Percentiles rank a stretch among this genome's conserved stretches.
Evolutionary conservation across 2,329 filamentous ascomycete genomes (phyloP).

Genomic region (Zymoseptoria brevis): DNA sequence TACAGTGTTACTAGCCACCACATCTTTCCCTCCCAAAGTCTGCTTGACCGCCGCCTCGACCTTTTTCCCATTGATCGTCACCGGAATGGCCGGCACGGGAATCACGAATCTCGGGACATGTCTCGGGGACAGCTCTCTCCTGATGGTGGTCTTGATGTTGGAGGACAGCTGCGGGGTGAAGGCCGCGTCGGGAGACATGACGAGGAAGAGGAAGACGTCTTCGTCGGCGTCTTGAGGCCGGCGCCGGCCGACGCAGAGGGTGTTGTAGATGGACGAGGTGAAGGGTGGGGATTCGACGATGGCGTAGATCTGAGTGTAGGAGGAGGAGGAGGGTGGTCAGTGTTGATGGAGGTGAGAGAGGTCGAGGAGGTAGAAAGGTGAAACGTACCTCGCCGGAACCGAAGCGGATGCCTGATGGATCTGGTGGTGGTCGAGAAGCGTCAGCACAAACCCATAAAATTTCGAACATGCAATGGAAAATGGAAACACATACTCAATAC

Average conservation of each 20-base stretch:
- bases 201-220: constrained; percentile 35
- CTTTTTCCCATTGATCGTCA: constrained; percentile 43
- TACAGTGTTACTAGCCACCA: constrained; percentile 33
- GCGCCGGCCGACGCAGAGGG: constrained; percentile 34
- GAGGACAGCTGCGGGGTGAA: constrained; percentile 22
- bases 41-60: constrained; percentile 39
- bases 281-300: constrained; percentile 38
- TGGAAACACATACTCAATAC: constrained; percentile 31
- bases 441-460: no score
- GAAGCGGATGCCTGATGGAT: constrained; percentile 42
- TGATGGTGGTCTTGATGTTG: constrained; percentile 2
- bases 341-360: neutral
- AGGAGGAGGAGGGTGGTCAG: neutral
- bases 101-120: constrained; percentile 38
- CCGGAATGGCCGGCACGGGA: constrained; percentile 33
- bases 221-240: constrained; percentile 31
- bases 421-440: constrained; percentile 1
- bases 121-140: constrained; percentile 22
- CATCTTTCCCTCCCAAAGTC: constrained; percentile 33
- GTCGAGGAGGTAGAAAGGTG: neutral
- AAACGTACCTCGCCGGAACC: constrained; percentile 33
- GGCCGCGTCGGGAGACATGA: constrained; percentile 25
- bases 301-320: constrained; percentile 35
- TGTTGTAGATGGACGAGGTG: constrained; percentile 31
- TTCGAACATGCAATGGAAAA: no score